phyloP scores from a whole-genome alignment of 441 rosid genomes.

The Mallotus japonicus region DNA sequence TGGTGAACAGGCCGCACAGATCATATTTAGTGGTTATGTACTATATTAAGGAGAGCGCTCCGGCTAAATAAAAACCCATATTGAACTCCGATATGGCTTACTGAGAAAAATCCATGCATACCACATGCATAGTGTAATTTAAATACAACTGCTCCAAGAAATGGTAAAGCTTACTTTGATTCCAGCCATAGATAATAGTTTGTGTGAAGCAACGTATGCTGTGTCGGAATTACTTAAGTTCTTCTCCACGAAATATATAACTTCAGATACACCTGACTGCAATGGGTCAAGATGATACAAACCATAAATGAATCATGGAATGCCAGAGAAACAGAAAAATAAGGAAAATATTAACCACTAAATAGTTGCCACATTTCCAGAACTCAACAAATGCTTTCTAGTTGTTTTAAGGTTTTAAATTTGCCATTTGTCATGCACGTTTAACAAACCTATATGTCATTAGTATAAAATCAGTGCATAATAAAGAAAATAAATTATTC shows the following conservation, averaged over 20 bases:
- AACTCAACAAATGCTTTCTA: neutral
- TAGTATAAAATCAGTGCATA: neutral
- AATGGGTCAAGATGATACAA: slow-evolving; percentile 20
- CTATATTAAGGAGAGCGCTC: neutral
- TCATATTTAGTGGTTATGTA: neutral
- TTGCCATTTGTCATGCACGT: too few relatives aligned
- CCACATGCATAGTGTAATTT: too few relatives aligned
- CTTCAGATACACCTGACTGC: slow-evolving; percentile 91
- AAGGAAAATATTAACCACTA: neutral
- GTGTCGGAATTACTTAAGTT: slow-evolving; percentile 47
- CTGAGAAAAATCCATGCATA: neutral
- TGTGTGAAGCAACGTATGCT: slow-evolving; percentile 72
- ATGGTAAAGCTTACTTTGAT: slow-evolving; percentile 53
- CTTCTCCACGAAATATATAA: slow-evolving; percentile 84
- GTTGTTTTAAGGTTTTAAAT: neutral
- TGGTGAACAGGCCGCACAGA: neutral
- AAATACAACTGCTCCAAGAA: neutral
- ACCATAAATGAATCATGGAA: neutral
- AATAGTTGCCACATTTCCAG: neutral
- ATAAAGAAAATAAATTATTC: neutral
- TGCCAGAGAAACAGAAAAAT: neutral
- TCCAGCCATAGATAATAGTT: slow-evolving; percentile 82
- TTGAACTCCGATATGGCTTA: neutral
- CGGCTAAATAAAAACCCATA: neutral
- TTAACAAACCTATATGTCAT: neutral